Percentiles rank a stretch among this genome's conserved stretches.
These are phyloP conservation scores for Escallonia herrerae DNA, from an alignment of 129 eudicot species.

Conservation along the genomic window DNA sequence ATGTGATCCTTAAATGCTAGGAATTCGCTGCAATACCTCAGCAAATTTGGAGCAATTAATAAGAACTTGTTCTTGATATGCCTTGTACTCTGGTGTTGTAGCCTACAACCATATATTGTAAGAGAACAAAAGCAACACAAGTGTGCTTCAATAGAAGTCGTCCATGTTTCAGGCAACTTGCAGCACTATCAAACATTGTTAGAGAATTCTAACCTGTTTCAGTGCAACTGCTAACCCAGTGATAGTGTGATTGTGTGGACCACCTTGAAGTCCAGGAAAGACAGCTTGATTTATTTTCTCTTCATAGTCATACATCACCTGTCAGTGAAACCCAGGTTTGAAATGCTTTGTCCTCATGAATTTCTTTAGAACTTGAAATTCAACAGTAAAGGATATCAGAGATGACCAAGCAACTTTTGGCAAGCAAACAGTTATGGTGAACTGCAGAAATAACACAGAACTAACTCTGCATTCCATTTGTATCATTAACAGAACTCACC, in stretches of 20 bases:
- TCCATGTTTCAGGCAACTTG: background rate
- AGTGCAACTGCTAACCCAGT: slow-evolving; percentile 85
- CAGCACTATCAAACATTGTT: background rate
- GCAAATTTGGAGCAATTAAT: slow-evolving; percentile 71
- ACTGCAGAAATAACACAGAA: background rate
- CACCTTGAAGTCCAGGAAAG: slow-evolving; percentile 97
- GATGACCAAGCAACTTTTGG: background rate
- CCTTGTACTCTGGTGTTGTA: slow-evolving; percentile 75
- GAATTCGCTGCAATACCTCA: slow-evolving; percentile 28
- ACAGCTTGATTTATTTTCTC: slow-evolving; percentile 92
- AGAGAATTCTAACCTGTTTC: slow-evolving; percentile 50
- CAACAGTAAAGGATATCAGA: background rate
- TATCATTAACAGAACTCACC: slow-evolving; percentile 28
- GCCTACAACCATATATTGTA: slow-evolving; percentile 35
- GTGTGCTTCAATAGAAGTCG: slow-evolving; percentile 4
- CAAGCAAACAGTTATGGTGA: background rate
- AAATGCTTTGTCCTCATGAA: background rate
- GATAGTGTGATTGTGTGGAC: slow-evolving; percentile 94
- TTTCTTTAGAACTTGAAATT: background rate
- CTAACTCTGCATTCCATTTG: background rate
- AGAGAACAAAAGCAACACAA: background rate
- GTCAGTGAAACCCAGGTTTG: slow-evolving; percentile 6
- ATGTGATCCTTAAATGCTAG: background rate
- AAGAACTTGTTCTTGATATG: slow-evolving; percentile 83
- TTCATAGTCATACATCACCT: slow-evolving; percentile 92